A percentile compares a stretch with the other conserved stretches of the same genome.
Evolutionary conservation across 2,329 filamentous ascomycete genomes (phyloP).

Genomic region (Coniella vitis): DNA sequence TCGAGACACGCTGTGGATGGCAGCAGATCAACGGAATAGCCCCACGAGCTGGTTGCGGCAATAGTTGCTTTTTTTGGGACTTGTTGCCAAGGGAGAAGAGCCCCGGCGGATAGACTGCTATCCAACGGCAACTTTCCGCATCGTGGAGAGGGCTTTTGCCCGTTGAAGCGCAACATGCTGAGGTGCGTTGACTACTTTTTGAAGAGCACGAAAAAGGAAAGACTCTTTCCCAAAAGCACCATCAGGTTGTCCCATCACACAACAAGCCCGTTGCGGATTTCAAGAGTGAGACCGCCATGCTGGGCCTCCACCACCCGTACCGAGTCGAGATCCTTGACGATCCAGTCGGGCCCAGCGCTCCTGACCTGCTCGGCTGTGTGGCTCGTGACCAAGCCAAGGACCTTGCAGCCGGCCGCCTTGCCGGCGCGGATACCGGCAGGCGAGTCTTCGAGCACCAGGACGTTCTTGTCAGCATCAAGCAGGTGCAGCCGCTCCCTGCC

Average conservation of each 20-base stretch:
- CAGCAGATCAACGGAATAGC: too few species aligned
- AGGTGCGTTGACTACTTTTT: too few species aligned
- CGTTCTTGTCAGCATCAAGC: conserved; percentile 36
- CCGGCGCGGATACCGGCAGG: conserved; percentile 78
- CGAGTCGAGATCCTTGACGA: conserved; percentile 72
- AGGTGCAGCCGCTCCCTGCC: conserved; percentile 57
- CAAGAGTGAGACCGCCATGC: conserved; percentile 56
- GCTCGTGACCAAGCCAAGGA: conserved; percentile 78
- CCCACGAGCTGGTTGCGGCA: neutral
- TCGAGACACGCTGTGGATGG: too few species aligned
- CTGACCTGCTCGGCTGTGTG: conserved; percentile 67
- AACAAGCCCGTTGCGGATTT: conserved; percentile 57
- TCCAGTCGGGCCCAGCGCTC: conserved; percentile 78
- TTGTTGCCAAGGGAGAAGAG: too few species aligned
- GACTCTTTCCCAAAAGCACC: too few species aligned
- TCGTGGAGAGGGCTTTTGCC: too few species aligned
- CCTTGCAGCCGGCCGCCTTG: conserved; percentile 78
- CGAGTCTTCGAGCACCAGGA: conserved; percentile 83
- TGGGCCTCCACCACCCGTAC: conserved; percentile 55
- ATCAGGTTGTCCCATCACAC: conserved; percentile 8
- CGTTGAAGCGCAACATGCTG: too few species aligned
- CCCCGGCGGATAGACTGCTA: too few species aligned
- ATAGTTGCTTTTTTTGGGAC: neutral
- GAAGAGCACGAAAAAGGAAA: too few species aligned
- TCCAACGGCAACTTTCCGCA: too few species aligned